A percentile compares a stretch with the other conserved stretches of the same genome.
Evolutionary conservation across 257 asterid genomes (phyloP).

Genomic region (Solanum virginianum): DNA sequence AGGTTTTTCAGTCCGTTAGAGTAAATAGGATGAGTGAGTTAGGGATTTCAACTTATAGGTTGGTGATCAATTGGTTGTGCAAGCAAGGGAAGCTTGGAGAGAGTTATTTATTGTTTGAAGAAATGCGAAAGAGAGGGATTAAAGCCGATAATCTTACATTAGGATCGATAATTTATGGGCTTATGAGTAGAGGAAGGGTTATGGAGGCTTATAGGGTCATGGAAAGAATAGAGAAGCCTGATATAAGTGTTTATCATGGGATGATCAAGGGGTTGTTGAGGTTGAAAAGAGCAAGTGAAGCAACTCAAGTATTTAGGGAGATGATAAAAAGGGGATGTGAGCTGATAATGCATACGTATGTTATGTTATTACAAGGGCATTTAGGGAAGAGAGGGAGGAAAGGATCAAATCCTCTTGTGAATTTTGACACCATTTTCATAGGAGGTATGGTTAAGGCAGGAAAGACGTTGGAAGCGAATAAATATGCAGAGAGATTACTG

Average conservation of each 20-base stretch:
- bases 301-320: conserved; percentile 81
- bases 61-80: conserved; percentile 75
- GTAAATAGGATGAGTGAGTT: conserved; percentile 28
- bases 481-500: conserved; percentile 71
- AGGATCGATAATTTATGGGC: conserved; percentile 42
- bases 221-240: conserved; percentile 36
- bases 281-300: conserved; percentile 60
- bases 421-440: conserved; percentile 84
- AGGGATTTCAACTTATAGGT: conserved; percentile 41
- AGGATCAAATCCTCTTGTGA: conserved; percentile 78
- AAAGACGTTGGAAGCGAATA: conserved; percentile 53
- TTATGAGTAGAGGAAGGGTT: conserved; percentile 51
- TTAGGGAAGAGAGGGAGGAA: conserved; percentile 82
- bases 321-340: conserved; percentile 73
- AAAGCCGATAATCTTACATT: conserved; percentile 30
- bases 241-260: conserved; percentile 58
- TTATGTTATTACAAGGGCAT: conserved; percentile 89
- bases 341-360: conserved; percentile 88
- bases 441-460: conserved; percentile 85
- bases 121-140: conserved; percentile 58
- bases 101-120: conserved; percentile 39
- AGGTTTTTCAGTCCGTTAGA: conserved; percentile 60
- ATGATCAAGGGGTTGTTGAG: conserved; percentile 77
- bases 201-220: conserved; percentile 45
- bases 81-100: conserved; percentile 63